Percentiles rank a stretch among this genome's conserved stretches.
These are phyloP conservation scores for Uncinocarpus reesii DNA, from an alignment of 2,329 filamentous ascomycete species.

Conservation along the genomic window DNA sequence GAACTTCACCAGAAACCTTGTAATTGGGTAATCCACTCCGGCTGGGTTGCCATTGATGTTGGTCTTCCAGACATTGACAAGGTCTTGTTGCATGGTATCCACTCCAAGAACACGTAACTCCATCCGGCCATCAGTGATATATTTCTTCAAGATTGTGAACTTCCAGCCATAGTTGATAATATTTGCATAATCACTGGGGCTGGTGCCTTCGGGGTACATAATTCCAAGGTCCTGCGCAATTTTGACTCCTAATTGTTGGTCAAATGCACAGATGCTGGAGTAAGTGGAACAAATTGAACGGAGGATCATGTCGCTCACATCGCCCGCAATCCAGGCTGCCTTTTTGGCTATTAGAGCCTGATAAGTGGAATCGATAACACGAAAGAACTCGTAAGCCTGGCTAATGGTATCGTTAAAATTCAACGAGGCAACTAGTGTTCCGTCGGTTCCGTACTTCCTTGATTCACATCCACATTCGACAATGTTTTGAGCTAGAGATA, in stretches of 20 bases:
- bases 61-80: constrained; percentile 57
- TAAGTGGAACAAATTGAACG: constrained; percentile 27
- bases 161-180: constrained; percentile 51
- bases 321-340: constrained; percentile 33
- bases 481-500: constrained; percentile 23
- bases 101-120: constrained; percentile 74
- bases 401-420: constrained; percentile 18
- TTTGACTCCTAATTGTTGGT: constrained; percentile 26
- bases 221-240: constrained; percentile 31
- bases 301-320: constrained; percentile 32
- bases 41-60: constrained; percentile 41
- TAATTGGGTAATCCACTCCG: constrained; percentile 42
- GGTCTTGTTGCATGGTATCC: constrained; percentile 58
- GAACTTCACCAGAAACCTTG: constrained; percentile 59
- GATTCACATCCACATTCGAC: constrained; percentile 26
- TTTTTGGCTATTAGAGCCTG: constrained; percentile 36
- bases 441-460: constrained; percentile 19
- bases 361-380: constrained; percentile 28
- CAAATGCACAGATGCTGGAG: constrained; percentile 23
- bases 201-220: constrained; percentile 24
- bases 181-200: constrained; percentile 23
- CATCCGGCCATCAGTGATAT: constrained; percentile 80
- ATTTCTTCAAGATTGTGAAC: constrained; percentile 56
- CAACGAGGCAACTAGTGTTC: constrained; percentile 19
- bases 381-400: constrained; percentile 24